Conservation (phyloP, 257 asterid species). For the Leonotis leonurus region DNA sequence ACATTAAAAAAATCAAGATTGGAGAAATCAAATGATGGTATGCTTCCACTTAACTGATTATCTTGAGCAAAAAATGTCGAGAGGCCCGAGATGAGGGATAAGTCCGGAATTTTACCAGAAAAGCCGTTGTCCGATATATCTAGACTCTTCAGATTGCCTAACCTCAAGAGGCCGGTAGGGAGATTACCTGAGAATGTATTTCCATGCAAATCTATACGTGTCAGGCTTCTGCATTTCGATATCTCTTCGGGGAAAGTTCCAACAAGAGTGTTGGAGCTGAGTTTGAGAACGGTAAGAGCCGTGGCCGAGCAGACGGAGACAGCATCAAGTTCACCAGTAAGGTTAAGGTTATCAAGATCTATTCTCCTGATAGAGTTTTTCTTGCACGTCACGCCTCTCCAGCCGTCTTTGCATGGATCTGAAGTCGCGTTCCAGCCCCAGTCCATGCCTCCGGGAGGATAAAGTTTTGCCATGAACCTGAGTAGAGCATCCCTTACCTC, state of each 20-base stretch:
- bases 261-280: constrained; percentile 33
- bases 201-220: constrained; percentile 39
- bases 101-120: constrained; percentile 43
- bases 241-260: constrained; percentile 42
- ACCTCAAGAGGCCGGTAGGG: constrained; percentile 33
- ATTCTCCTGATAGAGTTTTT: constrained; percentile 29
- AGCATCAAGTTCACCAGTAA: constrained; percentile 46
- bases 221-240: constrained; percentile 38
- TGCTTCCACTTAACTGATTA: constrained; percentile 41
- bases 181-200: constrained; percentile 44
- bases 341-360: constrained; percentile 34
- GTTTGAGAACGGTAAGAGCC: constrained; percentile 44
- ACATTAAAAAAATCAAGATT: constrained; percentile 54
- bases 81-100: constrained; percentile 52
- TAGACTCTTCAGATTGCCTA: constrained; percentile 42
- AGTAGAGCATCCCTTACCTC: constrained; percentile 42
- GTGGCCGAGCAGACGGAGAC: constrained; percentile 29
- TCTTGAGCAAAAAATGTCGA: constrained; percentile 44
- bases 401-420: constrained; percentile 45
- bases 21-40: constrained; percentile 48
- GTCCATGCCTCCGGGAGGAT: constrained; percentile 25
- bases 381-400: constrained; percentile 53
- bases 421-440: constrained; percentile 60
- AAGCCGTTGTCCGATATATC: constrained; percentile 44
- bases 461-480: constrained; percentile 41